These are phyloP conservation scores for Thelonectria blattea DNA, from an alignment of 2,329 filamentous ascomycete species.

Conservation along the genomic window DNA sequence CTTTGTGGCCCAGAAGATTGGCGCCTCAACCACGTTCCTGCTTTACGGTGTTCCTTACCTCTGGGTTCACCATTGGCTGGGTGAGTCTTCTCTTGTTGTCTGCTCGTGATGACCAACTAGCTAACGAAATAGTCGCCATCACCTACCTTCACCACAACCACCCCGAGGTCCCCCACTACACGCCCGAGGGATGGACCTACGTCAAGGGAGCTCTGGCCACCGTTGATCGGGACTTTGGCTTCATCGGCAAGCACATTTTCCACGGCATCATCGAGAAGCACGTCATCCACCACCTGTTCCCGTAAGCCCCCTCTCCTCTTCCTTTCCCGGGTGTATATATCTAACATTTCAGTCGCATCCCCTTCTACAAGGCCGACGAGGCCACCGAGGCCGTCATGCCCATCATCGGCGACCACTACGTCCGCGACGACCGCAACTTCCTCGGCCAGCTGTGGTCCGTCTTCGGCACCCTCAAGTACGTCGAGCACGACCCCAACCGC, in stretches of 20 bases:
- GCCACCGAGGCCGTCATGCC: constrained; percentile 74
- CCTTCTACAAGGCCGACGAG: constrained; percentile 57
- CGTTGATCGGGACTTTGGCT: constrained; percentile 67
- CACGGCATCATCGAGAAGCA: constrained; percentile 67
- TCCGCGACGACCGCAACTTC: constrained; percentile 47
- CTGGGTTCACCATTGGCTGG: constrained; percentile 75
- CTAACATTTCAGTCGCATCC: constrained; percentile 37
- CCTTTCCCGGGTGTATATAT: neutral
- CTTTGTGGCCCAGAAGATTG: constrained; percentile 58
- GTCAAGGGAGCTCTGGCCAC: constrained; percentile 66
- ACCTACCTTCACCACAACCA: constrained; percentile 79
- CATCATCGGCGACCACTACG: constrained; percentile 92
- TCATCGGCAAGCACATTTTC: constrained; percentile 66
- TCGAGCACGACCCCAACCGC: constrained; percentile 36
- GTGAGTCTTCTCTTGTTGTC: too few species aligned
- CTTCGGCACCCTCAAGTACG: constrained; percentile 40
- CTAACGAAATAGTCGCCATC: constrained; percentile 62
- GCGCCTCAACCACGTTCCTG: constrained; percentile 60
- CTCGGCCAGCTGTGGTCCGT: constrained; percentile 39
- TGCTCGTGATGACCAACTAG: too few species aligned
- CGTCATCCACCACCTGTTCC: constrained; percentile 66
- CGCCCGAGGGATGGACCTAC: constrained; percentile 64
- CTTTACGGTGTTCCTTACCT: constrained; percentile 70
- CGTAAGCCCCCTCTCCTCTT: constrained; percentile 31
- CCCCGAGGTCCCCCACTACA: constrained; percentile 48